Evolutionary conservation across 2,329 filamentous ascomycete genomes (phyloP).

Genomic region (Colletotrichum sojae): DNA sequence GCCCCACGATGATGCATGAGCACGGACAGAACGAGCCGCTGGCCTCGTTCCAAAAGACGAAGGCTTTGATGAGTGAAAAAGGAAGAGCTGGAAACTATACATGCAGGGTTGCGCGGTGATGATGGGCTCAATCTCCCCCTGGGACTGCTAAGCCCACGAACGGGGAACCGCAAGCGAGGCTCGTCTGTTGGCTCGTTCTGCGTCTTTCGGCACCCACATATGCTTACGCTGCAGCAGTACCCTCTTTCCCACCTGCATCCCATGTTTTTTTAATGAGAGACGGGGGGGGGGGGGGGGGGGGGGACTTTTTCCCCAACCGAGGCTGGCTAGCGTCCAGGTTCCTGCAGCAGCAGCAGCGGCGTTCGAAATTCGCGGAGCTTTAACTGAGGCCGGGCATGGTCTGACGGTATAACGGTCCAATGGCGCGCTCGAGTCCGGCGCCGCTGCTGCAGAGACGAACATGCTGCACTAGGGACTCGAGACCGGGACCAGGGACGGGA

Average conservation of each 20-base stretch:
- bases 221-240: too few species aligned
- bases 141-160: too few species aligned
- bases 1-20: constrained; percentile 22
- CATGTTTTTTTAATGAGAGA: constrained; percentile 9
- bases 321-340: constrained; percentile 20
- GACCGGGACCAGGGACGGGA: neutral
- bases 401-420: constrained; percentile 28
- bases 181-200: neutral
- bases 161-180: neutral
- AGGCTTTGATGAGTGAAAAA: neutral
- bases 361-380: constrained; percentile 9
- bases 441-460: too few species aligned
- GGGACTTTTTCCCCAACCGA: constrained; percentile 16
- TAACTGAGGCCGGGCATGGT: constrained; percentile 24
- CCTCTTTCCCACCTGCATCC: neutral
- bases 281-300: too few species aligned
- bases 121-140: constrained; percentile 11
- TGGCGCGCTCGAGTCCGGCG: neutral
- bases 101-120: neutral
- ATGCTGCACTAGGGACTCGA: too few species aligned
- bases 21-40: constrained; percentile 22
- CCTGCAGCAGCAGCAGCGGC: constrained; percentile 16
- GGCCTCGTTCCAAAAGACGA: neutral
- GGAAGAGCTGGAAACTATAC: constrained; percentile 5
- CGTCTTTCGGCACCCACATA: neutral